phyloP scores from a whole-genome alignment of 2,329 filamentous ascomycete species.

The Colletotrichum sp. region DNA sequence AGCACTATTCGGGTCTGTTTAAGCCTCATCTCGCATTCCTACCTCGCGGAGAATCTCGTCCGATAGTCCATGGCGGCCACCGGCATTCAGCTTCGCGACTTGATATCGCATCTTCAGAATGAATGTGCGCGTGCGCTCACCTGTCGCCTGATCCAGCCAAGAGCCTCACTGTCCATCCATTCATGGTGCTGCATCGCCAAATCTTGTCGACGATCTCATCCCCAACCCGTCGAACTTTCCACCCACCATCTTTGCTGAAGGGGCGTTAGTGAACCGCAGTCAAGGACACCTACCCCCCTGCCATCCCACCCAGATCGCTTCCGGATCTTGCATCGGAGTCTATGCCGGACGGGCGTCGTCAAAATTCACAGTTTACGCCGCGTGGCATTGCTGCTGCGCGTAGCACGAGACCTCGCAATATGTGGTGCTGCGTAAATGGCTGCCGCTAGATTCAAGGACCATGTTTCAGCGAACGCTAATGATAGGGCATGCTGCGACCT shows the following conservation, averaged over 20 bases:
- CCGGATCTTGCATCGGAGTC: neutral
- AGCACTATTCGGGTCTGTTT: constrained; percentile 1
- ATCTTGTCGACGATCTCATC: neutral
- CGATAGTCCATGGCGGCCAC: neutral
- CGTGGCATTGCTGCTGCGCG: neutral
- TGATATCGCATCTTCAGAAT: neutral
- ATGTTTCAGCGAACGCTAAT: neutral
- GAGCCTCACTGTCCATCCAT: neutral
- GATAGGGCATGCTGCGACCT: neutral
- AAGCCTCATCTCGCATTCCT: constrained; percentile 2
- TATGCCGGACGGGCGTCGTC: neutral
- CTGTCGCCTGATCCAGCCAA: neutral
- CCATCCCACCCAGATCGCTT: neutral
- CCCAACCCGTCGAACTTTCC: neutral
- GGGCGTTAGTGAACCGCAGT: neutral
- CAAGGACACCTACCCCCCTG: neutral
- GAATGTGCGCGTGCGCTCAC: neutral
- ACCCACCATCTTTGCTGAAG: neutral
- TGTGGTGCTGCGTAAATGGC: neutral
- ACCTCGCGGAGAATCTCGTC: constrained; percentile 10
- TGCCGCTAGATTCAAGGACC: neutral
- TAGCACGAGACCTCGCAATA: neutral
- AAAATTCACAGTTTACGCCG: neutral
- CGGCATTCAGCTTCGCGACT: neutral
- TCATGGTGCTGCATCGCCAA: neutral